A percentile compares a stretch with the other conserved stretches of the same genome.
Evolutionary conservation across 257 asterid genomes (phyloP).

Genomic region (Salvia splendens): DNA sequence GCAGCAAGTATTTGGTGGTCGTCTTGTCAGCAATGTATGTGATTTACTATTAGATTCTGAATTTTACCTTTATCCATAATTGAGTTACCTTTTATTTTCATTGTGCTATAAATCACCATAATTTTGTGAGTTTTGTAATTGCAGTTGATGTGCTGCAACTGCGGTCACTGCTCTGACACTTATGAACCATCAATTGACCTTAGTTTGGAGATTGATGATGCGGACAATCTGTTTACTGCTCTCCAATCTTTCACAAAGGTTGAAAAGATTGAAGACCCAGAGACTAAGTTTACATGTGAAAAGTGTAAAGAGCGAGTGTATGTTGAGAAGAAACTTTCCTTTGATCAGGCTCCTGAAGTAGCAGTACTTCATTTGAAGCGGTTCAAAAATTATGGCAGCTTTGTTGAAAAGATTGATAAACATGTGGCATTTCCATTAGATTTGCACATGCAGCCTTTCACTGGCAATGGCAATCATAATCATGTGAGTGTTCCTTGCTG

Average conservation of each 20-base stretch:
- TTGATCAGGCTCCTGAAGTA: constrained; percentile 70
- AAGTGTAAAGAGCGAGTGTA: constrained; percentile 74
- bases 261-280: constrained; percentile 79
- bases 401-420: constrained; percentile 80
- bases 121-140: constrained; percentile 27
- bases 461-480: constrained; percentile 35
- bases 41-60: constrained; percentile 1
- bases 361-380: constrained; percentile 88
- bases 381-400: constrained; percentile 74
- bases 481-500: constrained; percentile 48
- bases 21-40: constrained; percentile 76
- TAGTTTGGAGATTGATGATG: constrained; percentile 90
- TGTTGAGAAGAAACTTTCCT: constrained; percentile 73
- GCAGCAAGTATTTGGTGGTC: constrained; percentile 74
- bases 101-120: constrained; percentile 18
- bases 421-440: constrained; percentile 72
- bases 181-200: constrained; percentile 80
- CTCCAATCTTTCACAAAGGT: constrained; percentile 86
- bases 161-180: constrained; percentile 80
- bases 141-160: constrained; percentile 87
- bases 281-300: constrained; percentile 80
- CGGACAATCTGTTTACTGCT: constrained; percentile 54
- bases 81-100: not conserved
- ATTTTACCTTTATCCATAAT: not conserved
- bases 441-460: constrained; percentile 69